A percentile compares a stretch with the other conserved stretches of the same genome.
Conservation (phyloP, 805 yeast species). For the Schwanniomyces pseudopolymorphus region DNA sequence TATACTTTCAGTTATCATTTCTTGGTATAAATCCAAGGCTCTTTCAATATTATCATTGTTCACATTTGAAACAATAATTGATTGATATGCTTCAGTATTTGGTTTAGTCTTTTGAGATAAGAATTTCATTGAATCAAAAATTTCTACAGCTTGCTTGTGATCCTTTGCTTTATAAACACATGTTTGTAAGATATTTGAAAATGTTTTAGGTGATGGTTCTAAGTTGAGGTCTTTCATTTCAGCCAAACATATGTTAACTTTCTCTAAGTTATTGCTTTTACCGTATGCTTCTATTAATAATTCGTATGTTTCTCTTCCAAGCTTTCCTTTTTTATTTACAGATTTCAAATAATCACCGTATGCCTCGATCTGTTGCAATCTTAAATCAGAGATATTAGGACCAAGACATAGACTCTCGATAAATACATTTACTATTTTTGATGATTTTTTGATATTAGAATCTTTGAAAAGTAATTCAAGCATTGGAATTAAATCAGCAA, state of each 20-base stretch:
- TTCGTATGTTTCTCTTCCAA: conserved; percentile 43
- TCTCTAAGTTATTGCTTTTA: conserved; percentile 33
- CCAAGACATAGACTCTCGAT: conserved; percentile 35
- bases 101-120: conserved; percentile 67
- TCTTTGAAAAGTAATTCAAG: conserved; percentile 37
- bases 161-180: conserved; percentile 52
- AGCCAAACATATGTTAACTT: conserved; percentile 35
- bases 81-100: conserved; percentile 62
- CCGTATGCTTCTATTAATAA: conserved; percentile 47
- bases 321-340: conserved; percentile 18
- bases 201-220: conserved; percentile 45
- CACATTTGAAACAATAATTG: conserved; percentile 67
- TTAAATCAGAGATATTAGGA: conserved; percentile 15
- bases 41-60: conserved; percentile 64
- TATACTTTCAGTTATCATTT: conserved; percentile 45
- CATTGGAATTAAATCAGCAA: conserved; percentile 30
- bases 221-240: conserved; percentile 38
- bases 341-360: conserved; percentile 25
- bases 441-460: conserved; percentile 28
- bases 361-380: conserved; percentile 29
- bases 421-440: conserved; percentile 34
- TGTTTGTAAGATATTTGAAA: conserved; percentile 59
- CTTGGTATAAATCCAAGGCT: conserved; percentile 74
- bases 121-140: conserved; percentile 86
- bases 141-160: conserved; percentile 61